A percentile compares a stretch with the other conserved stretches of the same genome.
Evolutionary conservation across 176 grass and related monocot genomes (phyloP).

Genomic region (Avena insularis): DNA sequence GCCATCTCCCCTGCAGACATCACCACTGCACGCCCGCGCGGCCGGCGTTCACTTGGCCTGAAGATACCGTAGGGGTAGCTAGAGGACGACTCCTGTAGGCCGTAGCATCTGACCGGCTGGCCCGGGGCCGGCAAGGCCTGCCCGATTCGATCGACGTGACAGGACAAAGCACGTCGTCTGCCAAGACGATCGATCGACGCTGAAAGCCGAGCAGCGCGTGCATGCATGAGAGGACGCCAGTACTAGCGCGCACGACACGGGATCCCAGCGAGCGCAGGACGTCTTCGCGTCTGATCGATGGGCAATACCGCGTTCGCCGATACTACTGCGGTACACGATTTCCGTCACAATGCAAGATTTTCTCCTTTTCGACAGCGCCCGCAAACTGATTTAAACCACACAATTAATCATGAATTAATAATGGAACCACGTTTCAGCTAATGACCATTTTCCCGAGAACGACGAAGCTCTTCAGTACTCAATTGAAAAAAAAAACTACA

Average conservation of each 20-base stretch:
- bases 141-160: neutral
- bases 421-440: conserved; percentile 42
- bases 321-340: too few species aligned
- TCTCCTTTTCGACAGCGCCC: neutral
- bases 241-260: conserved; percentile 6
- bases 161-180: conserved; percentile 22
- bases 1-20: neutral
- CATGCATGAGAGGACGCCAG: neutral
- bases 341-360: neutral
- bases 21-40: neutral
- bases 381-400: neutral
- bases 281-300: too few species aligned
- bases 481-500: conserved; percentile 28
- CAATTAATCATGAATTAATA: conserved; percentile 11
- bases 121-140: conserved; percentile 15
- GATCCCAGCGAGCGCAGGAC: too few species aligned
- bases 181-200: neutral
- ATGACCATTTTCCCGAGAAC: conserved; percentile 46
- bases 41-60: neutral
- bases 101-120: conserved; percentile 2
- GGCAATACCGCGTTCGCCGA: too few species aligned
- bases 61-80: conserved; percentile 3
- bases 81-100: conserved; percentile 23
- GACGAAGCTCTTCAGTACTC: conserved; percentile 50
- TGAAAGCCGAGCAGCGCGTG: neutral